A percentile compares a stretch with the other conserved stretches of the same genome.
phyloP scores from a whole-genome alignment of 352 stramenopile species.

The Phytophthora kernoviae region DNA sequence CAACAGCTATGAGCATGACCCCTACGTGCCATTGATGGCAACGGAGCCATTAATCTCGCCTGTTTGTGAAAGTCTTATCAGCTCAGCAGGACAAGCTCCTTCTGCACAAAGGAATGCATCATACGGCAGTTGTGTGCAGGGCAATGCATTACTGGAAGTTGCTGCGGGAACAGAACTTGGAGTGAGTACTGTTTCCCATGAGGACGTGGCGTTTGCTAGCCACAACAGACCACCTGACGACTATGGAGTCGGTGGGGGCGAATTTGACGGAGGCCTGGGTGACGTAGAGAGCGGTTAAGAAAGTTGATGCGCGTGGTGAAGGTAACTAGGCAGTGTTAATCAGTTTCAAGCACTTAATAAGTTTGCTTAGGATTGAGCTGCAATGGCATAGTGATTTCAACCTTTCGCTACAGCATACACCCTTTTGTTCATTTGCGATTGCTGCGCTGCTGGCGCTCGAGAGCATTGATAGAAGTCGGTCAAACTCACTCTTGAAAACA shows the following conservation, averaged over 20 bases:
- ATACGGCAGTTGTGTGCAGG: not conserved
- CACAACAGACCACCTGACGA: conserved; percentile 4
- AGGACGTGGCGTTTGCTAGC: not conserved
- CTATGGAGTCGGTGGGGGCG: conserved; percentile 7
- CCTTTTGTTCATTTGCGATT: conserved; percentile 30
- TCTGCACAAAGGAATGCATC: not conserved
- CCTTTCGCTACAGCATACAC: not conserved
- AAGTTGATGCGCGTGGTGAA: not conserved
- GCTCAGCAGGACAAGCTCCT: conserved; percentile 6
- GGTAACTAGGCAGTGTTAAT: no score
- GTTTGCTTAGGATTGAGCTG: not conserved
- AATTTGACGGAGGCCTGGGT: conserved; percentile 17
- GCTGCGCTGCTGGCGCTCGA: conserved; percentile 43
- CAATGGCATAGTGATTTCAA: no score
- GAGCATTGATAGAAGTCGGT: conserved; percentile 47
- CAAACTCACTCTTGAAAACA: conserved; percentile 75
- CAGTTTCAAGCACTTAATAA: no score
- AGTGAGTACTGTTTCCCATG: not conserved
- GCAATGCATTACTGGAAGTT: not conserved
- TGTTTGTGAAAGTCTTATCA: conserved; percentile 12
- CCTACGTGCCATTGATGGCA: not conserved
- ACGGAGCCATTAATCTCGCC: conserved; percentile 14
- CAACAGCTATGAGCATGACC: not conserved
- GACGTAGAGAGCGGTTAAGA: conserved; percentile 7
- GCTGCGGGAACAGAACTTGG: not conserved